Percentiles rank a stretch among this genome's conserved stretches.
phyloP scores from a whole-genome alignment of 495 filamentous ascomycete genomes.

The Annulohypoxylon moriforme region DNA sequence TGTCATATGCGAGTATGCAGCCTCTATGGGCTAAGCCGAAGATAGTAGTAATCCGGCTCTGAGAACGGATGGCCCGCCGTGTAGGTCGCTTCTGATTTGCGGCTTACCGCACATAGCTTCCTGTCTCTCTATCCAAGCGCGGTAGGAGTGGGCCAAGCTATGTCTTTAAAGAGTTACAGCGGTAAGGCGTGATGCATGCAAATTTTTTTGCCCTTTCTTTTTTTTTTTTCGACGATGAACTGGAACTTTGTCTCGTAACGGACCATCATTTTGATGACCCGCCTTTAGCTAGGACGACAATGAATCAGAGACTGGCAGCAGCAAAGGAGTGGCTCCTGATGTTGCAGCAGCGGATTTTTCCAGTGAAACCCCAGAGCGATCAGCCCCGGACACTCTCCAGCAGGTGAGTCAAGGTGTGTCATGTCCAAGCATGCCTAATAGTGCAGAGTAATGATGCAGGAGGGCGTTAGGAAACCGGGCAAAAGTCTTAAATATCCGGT shows the following conservation, averaged over 20 bases:
- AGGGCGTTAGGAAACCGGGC: not conserved
- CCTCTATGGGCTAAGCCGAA: constrained; percentile 10
- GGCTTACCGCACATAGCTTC: constrained; percentile 21
- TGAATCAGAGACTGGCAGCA: constrained; percentile 24
- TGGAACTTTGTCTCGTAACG: constrained; percentile 3
- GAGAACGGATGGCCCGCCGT: constrained; percentile 6
- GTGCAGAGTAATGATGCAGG: constrained; percentile 7
- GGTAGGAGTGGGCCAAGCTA: constrained; percentile 20
- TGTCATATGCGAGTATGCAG: constrained; percentile 21
- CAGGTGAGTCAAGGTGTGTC: constrained; percentile 9
- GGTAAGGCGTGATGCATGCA: constrained; percentile 34
- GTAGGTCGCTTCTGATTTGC: constrained; percentile 32
- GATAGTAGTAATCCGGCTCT: constrained; percentile 19
- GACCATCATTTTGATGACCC: constrained; percentile 13
- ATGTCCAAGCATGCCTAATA: not conserved
- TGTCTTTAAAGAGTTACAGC: constrained; percentile 12
- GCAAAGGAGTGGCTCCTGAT: not conserved
- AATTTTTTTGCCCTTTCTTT: constrained; percentile 12
- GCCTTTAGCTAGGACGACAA: constrained; percentile 11
- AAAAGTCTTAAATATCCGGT: constrained; percentile 27
- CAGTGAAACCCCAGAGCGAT: constrained; percentile 36
- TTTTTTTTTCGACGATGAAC: constrained; percentile 17
- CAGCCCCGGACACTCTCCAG: not conserved
- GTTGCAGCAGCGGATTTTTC: constrained; percentile 9
- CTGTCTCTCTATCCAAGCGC: constrained; percentile 11